Evolutionary conservation across 805 yeast genomes (phyloP).

Genomic region (Wickerhamomyces rabaulensis): DNA sequence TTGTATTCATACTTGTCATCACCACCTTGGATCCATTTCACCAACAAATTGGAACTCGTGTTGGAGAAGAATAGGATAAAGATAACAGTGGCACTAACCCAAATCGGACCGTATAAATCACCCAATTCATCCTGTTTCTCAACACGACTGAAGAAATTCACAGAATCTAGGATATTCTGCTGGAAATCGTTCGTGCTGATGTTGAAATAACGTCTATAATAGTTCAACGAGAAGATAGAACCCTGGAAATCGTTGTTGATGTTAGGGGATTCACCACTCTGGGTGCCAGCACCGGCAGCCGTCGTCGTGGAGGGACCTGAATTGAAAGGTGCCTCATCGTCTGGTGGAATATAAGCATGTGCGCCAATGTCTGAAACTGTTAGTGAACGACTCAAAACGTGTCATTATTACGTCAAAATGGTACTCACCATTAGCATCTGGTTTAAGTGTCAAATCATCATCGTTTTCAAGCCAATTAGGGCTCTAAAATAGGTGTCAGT

Average conservation of each 20-base stretch:
- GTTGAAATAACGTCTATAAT: slow-evolving; percentile 64
- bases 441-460: slow-evolving; percentile 14
- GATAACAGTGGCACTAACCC: slow-evolving; percentile 84
- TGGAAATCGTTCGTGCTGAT: slow-evolving; percentile 61
- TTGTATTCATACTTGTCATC: slow-evolving; percentile 48
- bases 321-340: slow-evolving; percentile 16
- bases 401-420: too few relatives aligned
- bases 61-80: slow-evolving; percentile 70
- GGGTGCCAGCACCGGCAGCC: background rate
- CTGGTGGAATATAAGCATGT: slow-evolving; percentile 30
- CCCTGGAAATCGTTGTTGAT: slow-evolving; percentile 26
- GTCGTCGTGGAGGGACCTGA: slow-evolving; percentile 4
- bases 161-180: slow-evolving; percentile 44
- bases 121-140: slow-evolving; percentile 40
- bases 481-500: background rate
- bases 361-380: slow-evolving; percentile 16
- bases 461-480: slow-evolving; percentile 22
- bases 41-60: slow-evolving; percentile 61
- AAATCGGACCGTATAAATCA: slow-evolving; percentile 83
- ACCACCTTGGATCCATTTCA: slow-evolving; percentile 39
- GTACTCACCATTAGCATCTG: slow-evolving; percentile 11
- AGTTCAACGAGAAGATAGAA: slow-evolving; percentile 49
- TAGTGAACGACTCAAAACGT: too few relatives aligned
- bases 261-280: background rate
- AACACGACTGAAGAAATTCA: slow-evolving; percentile 46